Conservation (phyloP, 345 rosid species). For the Limnanthes douglasii region DNA sequence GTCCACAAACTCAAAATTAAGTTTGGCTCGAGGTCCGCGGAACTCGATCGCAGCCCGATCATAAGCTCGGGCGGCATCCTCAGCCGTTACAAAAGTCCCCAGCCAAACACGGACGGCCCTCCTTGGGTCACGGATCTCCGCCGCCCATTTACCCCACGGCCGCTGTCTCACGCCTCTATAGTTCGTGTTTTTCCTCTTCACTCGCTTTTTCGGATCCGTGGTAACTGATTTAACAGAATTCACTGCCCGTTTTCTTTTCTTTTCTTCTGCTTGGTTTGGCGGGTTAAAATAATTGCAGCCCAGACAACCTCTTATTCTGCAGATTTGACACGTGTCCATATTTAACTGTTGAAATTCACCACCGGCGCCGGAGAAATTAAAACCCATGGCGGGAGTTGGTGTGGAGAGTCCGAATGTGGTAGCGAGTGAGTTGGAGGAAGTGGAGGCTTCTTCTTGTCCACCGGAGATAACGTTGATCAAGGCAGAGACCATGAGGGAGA, state of each 20-base stretch:
- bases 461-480: constrained; percentile 17
- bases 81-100: constrained; percentile 80
- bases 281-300: constrained; percentile 76
- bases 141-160: constrained; percentile 99
- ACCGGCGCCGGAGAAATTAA: constrained; percentile 7
- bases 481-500: constrained; percentile 45
- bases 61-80: constrained; percentile 89
- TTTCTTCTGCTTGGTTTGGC: constrained; percentile 13
- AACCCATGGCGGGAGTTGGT: too few species aligned
- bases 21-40: constrained; percentile 56
- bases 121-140: constrained; percentile 88
- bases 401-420: too few species aligned
- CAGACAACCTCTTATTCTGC: constrained; percentile 51
- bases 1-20: constrained; percentile 33
- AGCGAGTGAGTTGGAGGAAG: too few species aligned
- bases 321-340: constrained; percentile 42
- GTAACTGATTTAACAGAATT: too few species aligned
- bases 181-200: constrained; percentile 21
- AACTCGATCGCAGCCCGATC: constrained; percentile 62
- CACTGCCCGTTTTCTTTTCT: neutral
- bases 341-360: constrained; percentile 8
- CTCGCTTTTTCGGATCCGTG: neutral
- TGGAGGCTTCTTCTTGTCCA: too few species aligned
- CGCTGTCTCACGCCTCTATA: constrained; percentile 95
- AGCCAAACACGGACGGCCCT: constrained; percentile 82